A percentile compares a stretch with the other conserved stretches of the same genome.
Conservation (phyloP, 805 yeast species). For the Candida chilensis region DNA sequence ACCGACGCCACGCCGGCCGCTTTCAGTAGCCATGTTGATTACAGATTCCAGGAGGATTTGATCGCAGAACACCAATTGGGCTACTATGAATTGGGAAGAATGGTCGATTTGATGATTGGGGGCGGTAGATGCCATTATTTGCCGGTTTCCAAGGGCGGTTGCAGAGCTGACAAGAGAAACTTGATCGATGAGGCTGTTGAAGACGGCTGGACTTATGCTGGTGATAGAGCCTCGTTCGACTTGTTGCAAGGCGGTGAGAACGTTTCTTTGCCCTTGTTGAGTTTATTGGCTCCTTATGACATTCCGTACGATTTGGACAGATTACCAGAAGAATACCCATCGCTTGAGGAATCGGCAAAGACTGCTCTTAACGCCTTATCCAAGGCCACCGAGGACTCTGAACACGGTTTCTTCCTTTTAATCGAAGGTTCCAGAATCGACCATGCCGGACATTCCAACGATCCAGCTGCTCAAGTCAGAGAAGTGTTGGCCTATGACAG, state of each 20-base stretch:
- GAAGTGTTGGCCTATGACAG: constrained; percentile 84
- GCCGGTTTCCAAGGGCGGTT: constrained; percentile 47
- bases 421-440: constrained; percentile 92
- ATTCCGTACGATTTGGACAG: constrained; percentile 84
- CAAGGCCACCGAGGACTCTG: constrained; percentile 61
- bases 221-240: constrained; percentile 53
- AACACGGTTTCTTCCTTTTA: constrained; percentile 77
- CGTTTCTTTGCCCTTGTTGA: constrained; percentile 69
- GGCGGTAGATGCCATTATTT: constrained; percentile 86
- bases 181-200: constrained; percentile 53
- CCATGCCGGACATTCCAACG: constrained; percentile 92
- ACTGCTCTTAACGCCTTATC: constrained; percentile 66
- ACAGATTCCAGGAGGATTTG: constrained; percentile 69
- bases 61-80: constrained; percentile 89
- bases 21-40: constrained; percentile 72
- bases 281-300: constrained; percentile 65
- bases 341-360: constrained; percentile 67
- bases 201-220: constrained; percentile 59
- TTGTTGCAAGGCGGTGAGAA: constrained; percentile 45
- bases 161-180: constrained; percentile 64
- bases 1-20: constrained; percentile 96
- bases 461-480: constrained; percentile 89
- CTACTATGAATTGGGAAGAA: constrained; percentile 65
- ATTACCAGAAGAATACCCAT: constrained; percentile 51
- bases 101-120: constrained; percentile 80